Base-by-base conservation (phyloP, 768 basidiomycete species). In the Wakefieldia striispora region DNA sequence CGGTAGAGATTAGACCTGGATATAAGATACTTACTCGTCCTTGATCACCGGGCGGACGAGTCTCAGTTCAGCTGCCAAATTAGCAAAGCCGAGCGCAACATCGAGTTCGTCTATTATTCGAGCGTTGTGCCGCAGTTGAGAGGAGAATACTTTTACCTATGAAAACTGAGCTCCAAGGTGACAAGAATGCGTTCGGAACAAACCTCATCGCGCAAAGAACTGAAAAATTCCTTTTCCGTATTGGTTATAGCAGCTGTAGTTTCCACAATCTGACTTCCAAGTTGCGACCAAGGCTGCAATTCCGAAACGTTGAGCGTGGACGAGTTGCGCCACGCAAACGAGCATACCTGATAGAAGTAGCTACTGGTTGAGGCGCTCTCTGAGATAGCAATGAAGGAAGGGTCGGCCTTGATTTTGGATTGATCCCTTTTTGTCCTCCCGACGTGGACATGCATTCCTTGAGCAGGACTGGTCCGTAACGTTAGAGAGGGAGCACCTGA, bases 51-150 rank as follows among this genome's bases (percentile, higher is more conserved):
- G 95, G 26, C 82, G 75, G 14, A 86, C 81, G 60, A 92, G 86
- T 33, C 81, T 79, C 72, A 90, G 76, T 55, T 95, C 91, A 3
- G 71, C 65, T 0, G 94, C 95, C 19, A 94, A 75, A 40, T 77
- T 78, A 6, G 94, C 88, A 57, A 95, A 97, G 0, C 85, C 82
- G 3, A 93, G 66, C 1, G 81, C 77, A 13, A 97, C 82, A 62
- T 98, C 95, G 12, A 98, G 68, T 65, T 98, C 93, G 62, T 95
- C 91, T 34, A 94, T 69, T 39, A 93, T 75, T 23, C 81, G 78
- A 4, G 89, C 83, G 61, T 94, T 95, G 24, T 76, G 75, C 54
- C 85, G 77, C n/a, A 97, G 69, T 20, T 72, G 70, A 6, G 67
- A 53, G 11, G 82, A 75, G 53, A 80, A 72, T 13, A 69, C 71